These are phyloP conservation scores for Botryotinia calthae DNA, from an alignment of 2,329 filamentous ascomycete genomes.

Conservation along the genomic window DNA sequence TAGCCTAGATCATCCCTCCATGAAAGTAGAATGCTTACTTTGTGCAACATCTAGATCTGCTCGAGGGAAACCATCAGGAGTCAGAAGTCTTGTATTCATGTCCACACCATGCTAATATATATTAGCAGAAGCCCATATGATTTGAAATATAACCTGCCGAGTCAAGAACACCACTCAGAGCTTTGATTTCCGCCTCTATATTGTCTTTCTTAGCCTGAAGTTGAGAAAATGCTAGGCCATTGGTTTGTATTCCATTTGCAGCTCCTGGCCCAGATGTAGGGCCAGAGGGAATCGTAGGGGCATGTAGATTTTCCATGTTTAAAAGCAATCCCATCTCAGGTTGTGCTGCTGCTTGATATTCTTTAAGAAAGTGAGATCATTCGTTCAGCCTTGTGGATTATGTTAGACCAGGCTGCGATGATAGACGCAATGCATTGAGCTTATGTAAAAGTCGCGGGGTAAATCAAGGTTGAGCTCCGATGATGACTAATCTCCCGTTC, in stretches of 20 bases:
- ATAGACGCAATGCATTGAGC: conserved; percentile 20
- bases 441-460: conserved; percentile 11
- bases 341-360: conserved; percentile 13
- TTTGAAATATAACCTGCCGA: conserved; percentile 57
- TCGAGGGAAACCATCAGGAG: conserved; percentile 86
- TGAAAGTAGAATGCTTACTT: conserved; percentile 55
- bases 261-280: conserved; percentile 60
- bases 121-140: conserved; percentile 21
- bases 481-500: conserved; percentile 8
- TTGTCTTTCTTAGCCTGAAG: conserved; percentile 81
- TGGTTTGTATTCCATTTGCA: conserved; percentile 58
- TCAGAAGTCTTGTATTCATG: conserved; percentile 86
- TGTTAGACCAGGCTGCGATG: conserved; percentile 26
- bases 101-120: conserved; percentile 74
- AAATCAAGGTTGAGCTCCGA: background rate
- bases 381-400: conserved; percentile 17
- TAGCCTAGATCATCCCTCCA: background rate
- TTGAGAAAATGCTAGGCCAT: conserved; percentile 69
- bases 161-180: conserved; percentile 80
- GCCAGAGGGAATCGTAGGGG: conserved; percentile 73
- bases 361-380: background rate
- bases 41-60: conserved; percentile 94
- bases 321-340: conserved; percentile 34
- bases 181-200: conserved; percentile 82
- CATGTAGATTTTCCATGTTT: conserved; percentile 64